Evolutionary conservation across 441 rosid species (phyloP).

Genomic region (Erodium moschatum): DNA sequence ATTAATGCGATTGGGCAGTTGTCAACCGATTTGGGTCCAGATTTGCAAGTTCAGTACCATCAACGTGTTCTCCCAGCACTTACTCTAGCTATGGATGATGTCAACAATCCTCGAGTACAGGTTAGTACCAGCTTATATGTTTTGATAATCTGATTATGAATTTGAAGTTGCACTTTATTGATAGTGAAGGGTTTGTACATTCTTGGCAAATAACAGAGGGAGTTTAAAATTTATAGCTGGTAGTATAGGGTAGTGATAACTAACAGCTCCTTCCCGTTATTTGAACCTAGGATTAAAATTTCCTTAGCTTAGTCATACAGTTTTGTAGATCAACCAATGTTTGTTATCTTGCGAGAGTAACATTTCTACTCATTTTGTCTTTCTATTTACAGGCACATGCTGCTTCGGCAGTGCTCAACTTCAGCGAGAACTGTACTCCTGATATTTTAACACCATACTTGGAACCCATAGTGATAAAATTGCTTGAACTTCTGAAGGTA

Average conservation of each 20-base stretch:
- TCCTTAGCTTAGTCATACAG: too few species aligned
- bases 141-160: too few species aligned
- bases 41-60: constrained; percentile 84
- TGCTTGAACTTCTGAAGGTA: constrained; percentile 92
- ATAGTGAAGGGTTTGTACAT: too few species aligned
- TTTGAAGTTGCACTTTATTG: too few species aligned
- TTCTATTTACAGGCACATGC: constrained; percentile 72
- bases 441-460: constrained; percentile 80
- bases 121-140: constrained; percentile 26
- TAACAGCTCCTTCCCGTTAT: neutral
- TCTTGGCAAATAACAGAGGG: neutral
- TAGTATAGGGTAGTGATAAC: neutral
- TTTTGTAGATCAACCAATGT: too few species aligned
- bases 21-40: constrained; percentile 94
- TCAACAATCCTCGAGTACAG: constrained; percentile 88
- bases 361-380: constrained; percentile 8
- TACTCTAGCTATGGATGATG: constrained; percentile 82
- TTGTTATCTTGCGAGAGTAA: neutral
- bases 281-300: too few species aligned
- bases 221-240: neutral
- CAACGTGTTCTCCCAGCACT: constrained; percentile 69
- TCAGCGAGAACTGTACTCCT: constrained; percentile 96
- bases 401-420: constrained; percentile 96
- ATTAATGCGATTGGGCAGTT: constrained; percentile 82
- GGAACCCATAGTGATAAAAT: constrained; percentile 86